A percentile compares a stretch with the other conserved stretches of the same genome.
These are phyloP conservation scores for Picochlorum sp. DNA, from an alignment of 139 green algal genomes.

Conservation along the genomic window DNA sequence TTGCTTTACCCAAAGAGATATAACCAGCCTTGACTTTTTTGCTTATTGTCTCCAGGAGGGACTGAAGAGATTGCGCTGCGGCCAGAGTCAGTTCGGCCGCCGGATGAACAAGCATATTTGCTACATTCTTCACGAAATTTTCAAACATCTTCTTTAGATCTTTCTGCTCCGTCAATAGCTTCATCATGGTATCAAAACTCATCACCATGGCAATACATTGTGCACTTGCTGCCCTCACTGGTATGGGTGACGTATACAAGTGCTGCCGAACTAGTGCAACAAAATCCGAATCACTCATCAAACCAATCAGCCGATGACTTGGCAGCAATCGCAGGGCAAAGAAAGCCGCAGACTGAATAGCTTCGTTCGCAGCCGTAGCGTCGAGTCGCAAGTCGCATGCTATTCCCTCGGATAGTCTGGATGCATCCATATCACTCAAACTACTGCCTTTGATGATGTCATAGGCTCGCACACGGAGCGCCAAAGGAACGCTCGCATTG, in stretches of 20 bases:
- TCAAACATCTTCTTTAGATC: not conserved
- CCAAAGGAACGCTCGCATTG: constrained; percentile 8
- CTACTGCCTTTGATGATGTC: constrained; percentile 13
- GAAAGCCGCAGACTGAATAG: constrained; percentile 21
- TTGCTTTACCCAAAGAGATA: not conserved
- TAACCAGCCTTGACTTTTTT: not conserved
- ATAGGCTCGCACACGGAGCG: constrained; percentile 12
- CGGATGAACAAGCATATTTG: not conserved
- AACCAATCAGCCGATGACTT: constrained; percentile 10
- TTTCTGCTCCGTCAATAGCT: not conserved
- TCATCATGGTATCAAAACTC: not conserved
- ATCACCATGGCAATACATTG: constrained; percentile 7
- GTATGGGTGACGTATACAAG: constrained; percentile 11
- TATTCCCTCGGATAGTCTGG: constrained; percentile 11
- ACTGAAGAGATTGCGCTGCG: not conserved
- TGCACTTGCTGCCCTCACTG: constrained; percentile 14
- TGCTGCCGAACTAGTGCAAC: not conserved
- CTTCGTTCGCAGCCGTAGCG: not conserved
- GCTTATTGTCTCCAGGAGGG: not conserved
- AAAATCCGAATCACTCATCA: constrained; percentile 14
- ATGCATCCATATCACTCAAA: constrained; percentile 15
- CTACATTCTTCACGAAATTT: not conserved
- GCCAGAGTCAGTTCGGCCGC: not conserved
- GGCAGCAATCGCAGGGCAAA: constrained; percentile 17
- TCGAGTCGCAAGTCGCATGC: constrained; percentile 9